Base-by-base conservation (phyloP, 2,329 filamentous ascomycete genomes). In the Biscogniauxia sp. region DNA sequence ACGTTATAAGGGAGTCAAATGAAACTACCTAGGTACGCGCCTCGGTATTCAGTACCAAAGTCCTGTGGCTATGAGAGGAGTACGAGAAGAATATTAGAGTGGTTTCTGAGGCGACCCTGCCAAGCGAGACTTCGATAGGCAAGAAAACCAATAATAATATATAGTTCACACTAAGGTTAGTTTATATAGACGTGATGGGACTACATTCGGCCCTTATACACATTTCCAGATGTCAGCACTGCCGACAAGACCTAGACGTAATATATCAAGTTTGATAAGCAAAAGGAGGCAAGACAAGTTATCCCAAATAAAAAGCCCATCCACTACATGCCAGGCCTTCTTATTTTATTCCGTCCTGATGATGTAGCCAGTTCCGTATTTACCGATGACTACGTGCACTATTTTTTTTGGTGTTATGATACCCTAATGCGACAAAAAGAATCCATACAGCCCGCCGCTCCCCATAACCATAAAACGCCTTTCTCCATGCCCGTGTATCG, bases 391-490 rank as follows among this genome's bases (percentile, higher is more conserved):
- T 56, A 53, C 50, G 59, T 57, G 56, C 52, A 57, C 55, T 55
- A n/a, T 26, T 32, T 54, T 32, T 8, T 57, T 11, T 26, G 20
- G 15, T 32, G 20, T 28, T 11, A 28, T 2, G 19, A 54, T 28
- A 37, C 28, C 20, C 25, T 52, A 25, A 55, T 62, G 60, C 15
- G 51, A 53, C 49, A 61, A 54, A 56, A 61, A 62, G 60, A 55
- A n/a, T 57, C 51, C 19, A 41, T 32, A 54, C 59, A 8, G 28
- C 57, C 49, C 54, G 51, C 26, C 20, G 15, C 20, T 7, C 61
- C 58, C 25, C 59, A 54, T 11, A 19, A 59, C 37, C 54, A 54
- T 52, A 26, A 66, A 64, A 61, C 58, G 57, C 63, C 55, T 51
- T 45, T 20, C 2, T 32, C 55, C 25, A 9, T 51, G 28, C 11